Evolutionary conservation across 345 rosid species (phyloP).

Genomic region (Psidium friedrichsthalianum): DNA sequence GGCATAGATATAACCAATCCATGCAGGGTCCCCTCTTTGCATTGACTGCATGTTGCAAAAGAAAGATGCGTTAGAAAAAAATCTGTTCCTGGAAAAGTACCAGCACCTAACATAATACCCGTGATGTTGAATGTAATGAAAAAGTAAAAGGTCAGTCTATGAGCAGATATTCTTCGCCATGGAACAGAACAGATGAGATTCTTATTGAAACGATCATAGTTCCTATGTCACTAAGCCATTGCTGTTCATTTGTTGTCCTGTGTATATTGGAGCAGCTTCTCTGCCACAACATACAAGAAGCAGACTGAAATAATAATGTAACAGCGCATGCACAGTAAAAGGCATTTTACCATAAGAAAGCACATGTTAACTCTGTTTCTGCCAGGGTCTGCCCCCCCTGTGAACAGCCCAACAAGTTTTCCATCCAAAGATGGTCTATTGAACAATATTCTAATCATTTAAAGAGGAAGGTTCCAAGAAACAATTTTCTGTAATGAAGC

Average conservation of each 20-base stretch:
- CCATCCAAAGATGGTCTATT: neutral
- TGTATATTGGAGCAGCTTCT: neutral
- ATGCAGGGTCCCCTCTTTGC: slow-evolving; percentile 90
- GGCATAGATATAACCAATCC: slow-evolving; percentile 80
- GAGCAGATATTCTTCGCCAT: neutral
- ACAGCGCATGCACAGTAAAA: neutral
- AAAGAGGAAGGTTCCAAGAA: neutral
- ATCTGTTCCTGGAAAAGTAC: neutral
- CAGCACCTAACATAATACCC: neutral
- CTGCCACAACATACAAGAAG: neutral
- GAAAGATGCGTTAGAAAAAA: neutral
- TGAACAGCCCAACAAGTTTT: neutral
- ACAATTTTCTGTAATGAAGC: neutral
- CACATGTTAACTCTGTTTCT: neutral
- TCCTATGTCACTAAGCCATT: neutral
- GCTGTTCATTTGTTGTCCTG: neutral
- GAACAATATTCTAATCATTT: neutral
- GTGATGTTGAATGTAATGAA: neutral
- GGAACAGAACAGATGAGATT: neutral
- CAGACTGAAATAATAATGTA: neutral
- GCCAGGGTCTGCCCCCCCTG: neutral
- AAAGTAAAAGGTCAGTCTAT: neutral
- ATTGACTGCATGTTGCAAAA: slow-evolving; percentile 52
- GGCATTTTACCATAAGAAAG: neutral
- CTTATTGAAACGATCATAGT: neutral